These are phyloP conservation scores for Capronia americana DNA, from an alignment of 2,329 filamentous ascomycete genomes.

Conservation along the genomic window DNA sequence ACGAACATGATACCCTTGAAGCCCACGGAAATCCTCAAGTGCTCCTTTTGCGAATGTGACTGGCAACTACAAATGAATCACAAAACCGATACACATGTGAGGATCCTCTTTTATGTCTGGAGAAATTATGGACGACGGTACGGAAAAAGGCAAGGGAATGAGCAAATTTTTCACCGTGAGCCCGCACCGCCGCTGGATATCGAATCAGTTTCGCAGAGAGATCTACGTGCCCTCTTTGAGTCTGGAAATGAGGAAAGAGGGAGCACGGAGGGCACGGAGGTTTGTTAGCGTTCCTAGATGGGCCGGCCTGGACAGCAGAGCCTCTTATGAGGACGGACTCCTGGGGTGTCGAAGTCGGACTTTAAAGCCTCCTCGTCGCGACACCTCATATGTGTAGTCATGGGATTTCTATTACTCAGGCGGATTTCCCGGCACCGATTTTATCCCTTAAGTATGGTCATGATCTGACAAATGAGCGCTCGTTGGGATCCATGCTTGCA, in stretches of 20 bases:
- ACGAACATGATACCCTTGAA: slow-evolving; percentile 11
- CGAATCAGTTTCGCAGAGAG: slow-evolving; percentile 12
- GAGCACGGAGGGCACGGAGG: slow-evolving; percentile 13
- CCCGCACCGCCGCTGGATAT: slow-evolving; percentile 13
- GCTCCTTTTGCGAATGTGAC: slow-evolving; percentile 11
- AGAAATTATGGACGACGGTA: slow-evolving; percentile 10
- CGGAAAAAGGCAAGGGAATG: slow-evolving; percentile 13
- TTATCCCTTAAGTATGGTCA: too few relatives aligned
- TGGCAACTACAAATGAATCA: slow-evolving; percentile 13
- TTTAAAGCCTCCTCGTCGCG: slow-evolving; percentile 10
- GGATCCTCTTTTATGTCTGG: slow-evolving; percentile 9
- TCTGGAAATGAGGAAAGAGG: slow-evolving; percentile 11
- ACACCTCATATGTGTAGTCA: slow-evolving; percentile 12
- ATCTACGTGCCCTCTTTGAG: slow-evolving; percentile 15
- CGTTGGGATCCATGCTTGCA: too few relatives aligned
- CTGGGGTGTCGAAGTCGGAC: slow-evolving; percentile 11
- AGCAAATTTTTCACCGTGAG: slow-evolving; percentile 14
- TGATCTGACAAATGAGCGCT: too few relatives aligned
- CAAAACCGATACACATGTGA: slow-evolving; percentile 8
- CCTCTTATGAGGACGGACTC: slow-evolving; percentile 9
- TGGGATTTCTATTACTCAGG: neutral
- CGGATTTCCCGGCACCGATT: too few relatives aligned
- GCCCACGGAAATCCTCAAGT: slow-evolving; percentile 12
- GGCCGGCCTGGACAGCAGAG: slow-evolving; percentile 14
- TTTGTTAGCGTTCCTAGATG: slow-evolving; percentile 11